These are phyloP conservation scores for Leccinum variicolor DNA, from an alignment of 768 basidiomycete species.

Conservation along the genomic window DNA sequence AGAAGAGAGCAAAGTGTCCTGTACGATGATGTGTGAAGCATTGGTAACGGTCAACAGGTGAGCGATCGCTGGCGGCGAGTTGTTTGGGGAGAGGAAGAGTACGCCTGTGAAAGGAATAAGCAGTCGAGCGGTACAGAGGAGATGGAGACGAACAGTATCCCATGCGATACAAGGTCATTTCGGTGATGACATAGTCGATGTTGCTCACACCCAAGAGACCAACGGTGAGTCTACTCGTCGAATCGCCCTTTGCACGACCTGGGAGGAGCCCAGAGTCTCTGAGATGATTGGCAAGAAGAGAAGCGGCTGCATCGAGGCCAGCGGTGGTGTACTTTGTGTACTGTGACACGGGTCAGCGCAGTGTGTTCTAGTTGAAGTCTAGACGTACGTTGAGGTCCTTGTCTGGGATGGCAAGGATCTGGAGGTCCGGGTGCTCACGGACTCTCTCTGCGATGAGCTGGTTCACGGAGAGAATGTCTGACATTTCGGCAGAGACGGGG, in stretches of 20 bases:
- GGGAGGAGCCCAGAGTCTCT: conserved; percentile 15
- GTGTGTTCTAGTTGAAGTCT: not conserved
- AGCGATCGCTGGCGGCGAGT: conserved; percentile 44
- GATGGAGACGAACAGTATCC: conserved; percentile 25
- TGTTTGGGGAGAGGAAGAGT: conserved; percentile 41
- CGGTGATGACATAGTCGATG: conserved; percentile 25
- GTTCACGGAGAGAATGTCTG: conserved; percentile 25
- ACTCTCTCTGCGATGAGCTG: conserved; percentile 23
- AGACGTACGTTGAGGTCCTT: conserved; percentile 20
- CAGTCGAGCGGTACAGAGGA: not conserved
- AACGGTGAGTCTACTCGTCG: conserved; percentile 23
- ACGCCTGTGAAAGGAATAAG: conserved; percentile 13
- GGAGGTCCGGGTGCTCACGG: conserved; percentile 19
- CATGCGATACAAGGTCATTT: conserved; percentile 29
- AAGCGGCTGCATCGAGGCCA: conserved; percentile 25
- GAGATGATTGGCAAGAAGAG: conserved; percentile 24
- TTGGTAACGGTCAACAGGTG: conserved; percentile 36
- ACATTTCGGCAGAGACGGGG: conserved; percentile 7
- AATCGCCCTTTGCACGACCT: conserved; percentile 24
- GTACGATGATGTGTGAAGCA: conserved; percentile 22
- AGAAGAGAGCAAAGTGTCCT: conserved; percentile 11
- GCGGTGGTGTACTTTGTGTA: conserved; percentile 25
- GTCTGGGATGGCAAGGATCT: conserved; percentile 24
- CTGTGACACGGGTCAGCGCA: conserved; percentile 4
- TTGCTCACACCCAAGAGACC: conserved; percentile 27